Base-by-base conservation (phyloP, 108 stramenopile species). In the Discostella pseudostelligera region DNA sequence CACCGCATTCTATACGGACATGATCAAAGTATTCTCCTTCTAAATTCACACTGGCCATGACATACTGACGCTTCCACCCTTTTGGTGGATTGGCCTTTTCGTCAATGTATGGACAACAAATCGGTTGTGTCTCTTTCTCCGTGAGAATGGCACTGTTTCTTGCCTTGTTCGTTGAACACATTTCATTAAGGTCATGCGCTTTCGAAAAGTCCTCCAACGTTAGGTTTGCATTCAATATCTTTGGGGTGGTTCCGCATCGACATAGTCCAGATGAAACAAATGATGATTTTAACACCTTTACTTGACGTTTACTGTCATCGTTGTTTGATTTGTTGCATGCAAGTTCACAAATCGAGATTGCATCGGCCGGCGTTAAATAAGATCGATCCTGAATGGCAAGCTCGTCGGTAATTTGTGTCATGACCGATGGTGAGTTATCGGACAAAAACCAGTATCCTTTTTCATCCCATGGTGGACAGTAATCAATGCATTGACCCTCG, bases 381-480 rank as follows among this genome's bases (percentile, higher is more conserved):
- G n/a, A 21, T 26, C 65, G 56, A 35, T 57, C 22, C 19, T 50
- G 59, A 0, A 25, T 44, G 13, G 20, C 28, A 22, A 70, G 19
- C 4, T 12, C 8, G 25, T n/a, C 21, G 37, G 22, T 26, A 20
- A 78, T 28, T 48, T 62, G 8, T 9, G 47, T 56, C 44, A 70
- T 45, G 24, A 56, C 39, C 16, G 42, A 29, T 20, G 76, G 49
- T 36, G 58, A 48, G 21, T 69, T 39, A 29, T 78, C 54, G 16
- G 69, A 54, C 44, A 60, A 47, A 46, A 70, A 78, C 76, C 76
- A 79, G 8, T 40, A 48, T 4, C 78, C 78, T 32, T 69, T 74
- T 28, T 79, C 59, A 35, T 69, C 61, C 78, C 78, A 79, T 14
- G 73, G 57, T 39, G 78, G 78, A 35, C 78, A 79, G 44, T 74